These are phyloP conservation scores for Xylaria telfairii DNA, from an alignment of 495 filamentous ascomycete genomes.

Conservation along the genomic window DNA sequence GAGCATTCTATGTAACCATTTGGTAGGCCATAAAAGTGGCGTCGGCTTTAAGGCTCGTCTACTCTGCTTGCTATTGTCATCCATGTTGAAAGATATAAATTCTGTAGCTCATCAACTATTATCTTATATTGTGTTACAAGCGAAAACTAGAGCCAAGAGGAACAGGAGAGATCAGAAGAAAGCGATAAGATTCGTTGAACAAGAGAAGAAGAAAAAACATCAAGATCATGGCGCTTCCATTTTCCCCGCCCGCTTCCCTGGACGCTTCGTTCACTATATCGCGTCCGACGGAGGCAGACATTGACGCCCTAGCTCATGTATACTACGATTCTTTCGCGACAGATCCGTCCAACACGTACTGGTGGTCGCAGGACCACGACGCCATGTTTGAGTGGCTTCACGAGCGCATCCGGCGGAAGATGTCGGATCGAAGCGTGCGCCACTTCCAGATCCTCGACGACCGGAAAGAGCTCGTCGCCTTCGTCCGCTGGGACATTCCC, in stretches of 20 bases:
- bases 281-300: slow-evolving; percentile 28
- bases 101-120: background rate
- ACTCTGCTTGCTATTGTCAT: background rate
- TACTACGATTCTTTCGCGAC: slow-evolving; percentile 33
- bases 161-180: background rate
- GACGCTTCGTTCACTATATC: slow-evolving; percentile 32
- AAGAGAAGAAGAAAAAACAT: background rate
- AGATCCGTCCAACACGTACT: slow-evolving; percentile 32
- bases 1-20: background rate
- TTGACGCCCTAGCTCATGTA: slow-evolving; percentile 25
- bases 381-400: slow-evolving; percentile 34
- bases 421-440: slow-evolving; percentile 30
- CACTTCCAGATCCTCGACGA: slow-evolving; percentile 35
- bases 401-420: slow-evolving; percentile 30
- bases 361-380: slow-evolving; percentile 34
- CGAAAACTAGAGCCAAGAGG: background rate
- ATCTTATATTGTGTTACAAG: background rate
- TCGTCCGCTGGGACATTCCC: slow-evolving; percentile 39
- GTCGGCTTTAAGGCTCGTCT: background rate
- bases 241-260: slow-evolving; percentile 2
- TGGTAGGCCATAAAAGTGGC: background rate
- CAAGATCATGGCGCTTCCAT: slow-evolving; percentile 26
- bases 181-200: background rate
- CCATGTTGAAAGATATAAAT: background rate
- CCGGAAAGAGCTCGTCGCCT: slow-evolving; percentile 32